Evolutionary conservation across 2,329 filamentous ascomycete genomes (phyloP).

Genomic region (Pseudocercospora eumusae): DNA sequence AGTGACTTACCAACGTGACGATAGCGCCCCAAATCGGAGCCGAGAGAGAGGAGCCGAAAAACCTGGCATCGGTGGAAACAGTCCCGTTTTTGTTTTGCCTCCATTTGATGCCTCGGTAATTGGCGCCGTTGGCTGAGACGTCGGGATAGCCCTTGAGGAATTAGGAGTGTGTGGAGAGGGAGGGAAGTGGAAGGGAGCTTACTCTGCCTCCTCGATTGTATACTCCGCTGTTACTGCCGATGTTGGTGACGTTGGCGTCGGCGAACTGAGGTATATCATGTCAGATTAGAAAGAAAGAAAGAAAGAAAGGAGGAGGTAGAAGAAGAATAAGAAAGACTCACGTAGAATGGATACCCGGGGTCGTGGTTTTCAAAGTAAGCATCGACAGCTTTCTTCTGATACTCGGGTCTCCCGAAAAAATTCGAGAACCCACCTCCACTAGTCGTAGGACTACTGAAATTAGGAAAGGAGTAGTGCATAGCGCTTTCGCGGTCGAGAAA

Average conservation of each 20-base stretch:
- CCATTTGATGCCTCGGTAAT: constrained; percentile 37
- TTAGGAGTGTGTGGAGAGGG: too few species aligned
- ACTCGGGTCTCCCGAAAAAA: constrained; percentile 40
- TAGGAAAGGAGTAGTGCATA: constrained; percentile 7
- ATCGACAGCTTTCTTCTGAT: constrained; percentile 46
- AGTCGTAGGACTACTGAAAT: neutral
- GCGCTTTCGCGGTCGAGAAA: constrained; percentile 28
- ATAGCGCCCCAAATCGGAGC: constrained; percentile 34
- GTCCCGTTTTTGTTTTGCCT: constrained; percentile 36
- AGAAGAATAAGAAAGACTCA: neutral
- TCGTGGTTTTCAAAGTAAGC: constrained; percentile 37
- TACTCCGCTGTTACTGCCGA: constrained; percentile 30
- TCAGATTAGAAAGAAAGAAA: neutral
- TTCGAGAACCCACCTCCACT: constrained; percentile 35
- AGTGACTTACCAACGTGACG: constrained; percentile 22
- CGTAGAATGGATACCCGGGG: constrained; percentile 32
- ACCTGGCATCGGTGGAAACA: constrained; percentile 27
- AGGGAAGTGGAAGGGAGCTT: neutral
- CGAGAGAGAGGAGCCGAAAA: constrained; percentile 30
- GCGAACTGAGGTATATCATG: constrained; percentile 1
- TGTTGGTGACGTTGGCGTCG: constrained; percentile 25
- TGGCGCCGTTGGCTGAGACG: constrained; percentile 42
- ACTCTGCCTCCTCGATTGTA: constrained; percentile 35
- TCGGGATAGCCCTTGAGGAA: constrained; percentile 40
- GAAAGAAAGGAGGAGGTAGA: neutral